Evolutionary conservation across 805 yeast species (phyloP).

Genomic region (Candida odintsovae): DNA sequence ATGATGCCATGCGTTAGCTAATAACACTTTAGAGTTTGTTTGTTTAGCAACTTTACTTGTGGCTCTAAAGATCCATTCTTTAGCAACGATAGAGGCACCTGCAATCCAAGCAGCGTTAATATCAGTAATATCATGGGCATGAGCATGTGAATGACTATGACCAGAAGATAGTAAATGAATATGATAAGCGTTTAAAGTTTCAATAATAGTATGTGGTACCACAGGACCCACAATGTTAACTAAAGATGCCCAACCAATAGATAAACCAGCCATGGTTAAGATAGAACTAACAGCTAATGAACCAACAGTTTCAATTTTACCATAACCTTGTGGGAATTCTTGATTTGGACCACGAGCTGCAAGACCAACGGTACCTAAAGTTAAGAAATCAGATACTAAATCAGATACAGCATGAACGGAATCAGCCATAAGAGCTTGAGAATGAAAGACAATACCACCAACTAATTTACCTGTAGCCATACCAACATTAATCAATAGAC

Average conservation of each 20-base stretch:
- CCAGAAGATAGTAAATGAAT: conserved; percentile 35
- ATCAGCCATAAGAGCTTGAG: conserved; percentile 92
- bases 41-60: conserved; percentile 75
- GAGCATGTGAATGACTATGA: conserved; percentile 28
- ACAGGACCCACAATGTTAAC: conserved; percentile 61
- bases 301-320: conserved; percentile 90
- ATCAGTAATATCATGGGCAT: conserved; percentile 43
- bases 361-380: conserved; percentile 81
- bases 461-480: conserved; percentile 83
- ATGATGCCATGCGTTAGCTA: conserved; percentile 99
- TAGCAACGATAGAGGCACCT: conserved; percentile 75
- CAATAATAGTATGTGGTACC: conserved; percentile 57
- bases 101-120: conserved; percentile 97
- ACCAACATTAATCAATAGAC: conserved; percentile 74
- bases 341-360: conserved; percentile 54
- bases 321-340: conserved; percentile 80
- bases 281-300: conserved; percentile 83
- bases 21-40: conserved; percentile 79
- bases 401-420: conserved; percentile 92
- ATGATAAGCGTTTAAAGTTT: conserved; percentile 46
- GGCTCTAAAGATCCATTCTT: conserved; percentile 82
- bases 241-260: conserved; percentile 84
- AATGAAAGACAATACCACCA: conserved; percentile 90
- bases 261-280: conserved; percentile 78
- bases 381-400: conserved; percentile 81